Percentiles rank a stretch among this genome's conserved stretches.
Conservation (phyloP, 129 eudicot genomes). For the Silybum marianum region DNA sequence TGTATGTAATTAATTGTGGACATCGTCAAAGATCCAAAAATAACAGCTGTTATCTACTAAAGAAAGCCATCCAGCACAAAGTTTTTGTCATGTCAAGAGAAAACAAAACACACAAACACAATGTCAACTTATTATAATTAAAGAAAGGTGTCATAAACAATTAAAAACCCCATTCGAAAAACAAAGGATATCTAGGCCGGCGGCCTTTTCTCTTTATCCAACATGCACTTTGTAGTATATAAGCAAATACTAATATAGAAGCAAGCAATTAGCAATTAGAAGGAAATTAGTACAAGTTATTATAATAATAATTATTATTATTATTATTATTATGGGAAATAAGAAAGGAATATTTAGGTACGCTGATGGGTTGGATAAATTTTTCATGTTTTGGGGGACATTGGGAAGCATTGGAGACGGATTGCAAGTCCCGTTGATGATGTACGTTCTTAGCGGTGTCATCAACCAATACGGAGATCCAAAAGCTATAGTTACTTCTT, state of each 20-base stretch:
- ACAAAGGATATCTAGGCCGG: background rate
- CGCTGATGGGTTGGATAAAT: conserved; percentile 58
- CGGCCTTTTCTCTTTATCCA: background rate
- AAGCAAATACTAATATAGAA: background rate
- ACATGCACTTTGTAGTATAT: conserved; percentile 12
- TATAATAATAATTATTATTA: no score
- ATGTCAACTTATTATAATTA: background rate
- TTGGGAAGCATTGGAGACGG: conserved; percentile 87
- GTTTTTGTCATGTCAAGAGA: background rate
- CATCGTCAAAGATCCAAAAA: conserved; percentile 11
- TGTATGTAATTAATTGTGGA: background rate
- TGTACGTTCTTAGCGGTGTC: conserved; percentile 68
- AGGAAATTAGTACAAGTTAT: background rate
- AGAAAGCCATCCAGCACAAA: no score
- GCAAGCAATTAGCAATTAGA: no score
- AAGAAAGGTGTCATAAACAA: background rate
- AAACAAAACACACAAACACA: background rate
- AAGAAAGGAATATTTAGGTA: conserved; percentile 56
- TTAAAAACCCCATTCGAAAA: background rate
- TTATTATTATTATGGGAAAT: background rate
- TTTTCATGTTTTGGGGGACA: conserved; percentile 66
- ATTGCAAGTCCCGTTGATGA: conserved; percentile 62
- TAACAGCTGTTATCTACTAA: background rate
- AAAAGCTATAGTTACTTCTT: conserved; percentile 19
- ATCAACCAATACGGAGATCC: conserved; percentile 64